A percentile compares a stretch with the other conserved stretches of the same genome.
Conservation (phyloP, 2,329 filamentous ascomycete genomes). For the Tolypocladium ophioglossoides region DNA sequence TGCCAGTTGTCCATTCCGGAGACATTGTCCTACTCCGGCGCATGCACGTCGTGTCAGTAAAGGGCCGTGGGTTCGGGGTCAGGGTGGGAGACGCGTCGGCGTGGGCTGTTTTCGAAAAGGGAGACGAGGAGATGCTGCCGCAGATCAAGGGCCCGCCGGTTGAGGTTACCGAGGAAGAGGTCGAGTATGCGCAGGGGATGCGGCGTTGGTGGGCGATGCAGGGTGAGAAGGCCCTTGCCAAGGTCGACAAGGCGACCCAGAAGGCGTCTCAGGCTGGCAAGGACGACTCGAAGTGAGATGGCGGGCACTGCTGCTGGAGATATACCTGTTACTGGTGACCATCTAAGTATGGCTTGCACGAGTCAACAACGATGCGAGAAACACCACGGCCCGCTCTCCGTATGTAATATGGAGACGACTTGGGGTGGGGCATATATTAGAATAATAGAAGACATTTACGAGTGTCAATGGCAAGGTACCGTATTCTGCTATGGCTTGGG, state of each 20-base stretch:
- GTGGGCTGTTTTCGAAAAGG: constrained; percentile 50
- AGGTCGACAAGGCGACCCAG: constrained; percentile 36
- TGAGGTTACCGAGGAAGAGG: constrained; percentile 41
- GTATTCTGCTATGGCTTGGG: background rate
- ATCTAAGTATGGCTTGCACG: background rate
- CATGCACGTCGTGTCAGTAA: constrained; percentile 43
- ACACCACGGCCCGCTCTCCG: background rate
- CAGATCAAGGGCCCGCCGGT: constrained; percentile 51
- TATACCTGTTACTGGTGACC: background rate
- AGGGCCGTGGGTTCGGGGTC: constrained; percentile 44
- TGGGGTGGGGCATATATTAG: background rate
- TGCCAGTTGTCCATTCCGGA: constrained; percentile 44
- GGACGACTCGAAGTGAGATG: constrained; percentile 13
- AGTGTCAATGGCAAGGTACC: background rate
- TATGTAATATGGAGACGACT: background rate
- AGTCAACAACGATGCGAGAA: background rate
- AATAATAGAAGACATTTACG: background rate
- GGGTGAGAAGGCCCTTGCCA: constrained; percentile 33
- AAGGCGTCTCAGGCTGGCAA: constrained; percentile 18
- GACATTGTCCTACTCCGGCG: constrained; percentile 48
- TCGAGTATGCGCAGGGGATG: constrained; percentile 35
- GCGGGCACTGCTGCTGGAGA: background rate
- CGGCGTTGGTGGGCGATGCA: constrained; percentile 38
- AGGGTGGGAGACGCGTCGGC: constrained; percentile 43
- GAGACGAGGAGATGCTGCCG: constrained; percentile 26